Conservation (phyloP, 2,329 filamentous ascomycete genomes). For the Fusarium nygamai region DNA sequence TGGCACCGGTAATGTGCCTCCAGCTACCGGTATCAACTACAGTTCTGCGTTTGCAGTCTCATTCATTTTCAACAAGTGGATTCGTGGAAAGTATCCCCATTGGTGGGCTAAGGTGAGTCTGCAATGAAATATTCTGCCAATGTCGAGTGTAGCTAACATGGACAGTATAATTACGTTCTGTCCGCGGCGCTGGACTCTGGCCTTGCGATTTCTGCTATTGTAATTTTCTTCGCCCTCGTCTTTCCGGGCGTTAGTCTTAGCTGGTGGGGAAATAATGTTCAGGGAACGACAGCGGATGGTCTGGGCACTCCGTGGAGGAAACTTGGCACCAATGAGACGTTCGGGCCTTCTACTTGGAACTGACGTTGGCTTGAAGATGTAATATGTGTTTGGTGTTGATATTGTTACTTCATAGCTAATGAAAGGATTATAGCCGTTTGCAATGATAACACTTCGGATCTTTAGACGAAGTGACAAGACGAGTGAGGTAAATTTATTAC, state of each 20-base stretch:
- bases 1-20: neutral
- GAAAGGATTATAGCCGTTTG: neutral
- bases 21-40: neutral
- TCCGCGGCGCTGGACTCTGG: neutral
- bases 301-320: neutral
- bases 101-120: constrained; percentile 5
- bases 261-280: constrained; percentile 1
- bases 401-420: fast-evolving
- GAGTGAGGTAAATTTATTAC: fast-evolving
- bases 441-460: fast-evolving
- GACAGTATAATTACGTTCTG: neutral
- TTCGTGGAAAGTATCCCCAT: neutral
- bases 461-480: neutral
- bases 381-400: too few species aligned
- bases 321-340: neutral
- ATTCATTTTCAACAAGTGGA: constrained; percentile 6
- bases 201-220: neutral
- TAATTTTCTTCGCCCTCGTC: neutral
- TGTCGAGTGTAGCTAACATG: neutral
- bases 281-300: neutral
- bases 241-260: neutral
- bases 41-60: neutral
- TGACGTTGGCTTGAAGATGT: neutral
- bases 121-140: fast-evolving
- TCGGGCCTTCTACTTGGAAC: neutral